Evolutionary conservation across 441 rosid species (phyloP).

Genomic region (Pelargonium citronellum): DNA sequence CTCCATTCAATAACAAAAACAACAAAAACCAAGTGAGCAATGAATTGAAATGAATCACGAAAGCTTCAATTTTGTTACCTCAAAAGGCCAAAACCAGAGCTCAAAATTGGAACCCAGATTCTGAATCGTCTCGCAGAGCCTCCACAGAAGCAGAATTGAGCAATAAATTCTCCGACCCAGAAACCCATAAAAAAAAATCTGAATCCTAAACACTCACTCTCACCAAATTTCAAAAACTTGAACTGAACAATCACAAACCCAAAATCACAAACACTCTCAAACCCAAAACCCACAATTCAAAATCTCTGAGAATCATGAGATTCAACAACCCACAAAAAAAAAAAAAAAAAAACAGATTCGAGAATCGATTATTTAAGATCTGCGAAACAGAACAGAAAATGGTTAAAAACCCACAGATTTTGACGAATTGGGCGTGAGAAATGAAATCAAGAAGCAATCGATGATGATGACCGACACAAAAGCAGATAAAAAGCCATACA

Average conservation of each 20-base stretch:
- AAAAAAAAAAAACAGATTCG: constrained; percentile 13
- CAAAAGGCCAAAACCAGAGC: background rate
- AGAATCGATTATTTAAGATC: constrained; percentile 17
- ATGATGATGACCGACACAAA: constrained; percentile 48
- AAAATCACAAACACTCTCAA: background rate
- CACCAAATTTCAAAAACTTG: background rate
- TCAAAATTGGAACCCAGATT: background rate
- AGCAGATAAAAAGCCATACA: constrained; percentile 37
- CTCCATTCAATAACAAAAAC: constrained; percentile 1
- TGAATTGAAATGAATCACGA: background rate
- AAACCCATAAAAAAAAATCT: background rate
- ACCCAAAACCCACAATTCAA: constrained; percentile 18
- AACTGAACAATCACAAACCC: background rate
- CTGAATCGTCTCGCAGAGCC: background rate
- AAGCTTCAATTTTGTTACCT: background rate
- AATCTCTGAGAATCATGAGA: background rate
- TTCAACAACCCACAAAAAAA: background rate
- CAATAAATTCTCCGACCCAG: background rate
- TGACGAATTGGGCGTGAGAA: background rate
- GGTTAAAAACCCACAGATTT: constrained; percentile 14
- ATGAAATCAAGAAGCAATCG: constrained; percentile 7
- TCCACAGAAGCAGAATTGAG: background rate
- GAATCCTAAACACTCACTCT: constrained; percentile 1
- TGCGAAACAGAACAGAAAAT: constrained; percentile 5
- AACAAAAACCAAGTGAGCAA: background rate